Base-by-base conservation (phyloP, 208 protist species). In the Trypanosoma cruzi region DNA sequence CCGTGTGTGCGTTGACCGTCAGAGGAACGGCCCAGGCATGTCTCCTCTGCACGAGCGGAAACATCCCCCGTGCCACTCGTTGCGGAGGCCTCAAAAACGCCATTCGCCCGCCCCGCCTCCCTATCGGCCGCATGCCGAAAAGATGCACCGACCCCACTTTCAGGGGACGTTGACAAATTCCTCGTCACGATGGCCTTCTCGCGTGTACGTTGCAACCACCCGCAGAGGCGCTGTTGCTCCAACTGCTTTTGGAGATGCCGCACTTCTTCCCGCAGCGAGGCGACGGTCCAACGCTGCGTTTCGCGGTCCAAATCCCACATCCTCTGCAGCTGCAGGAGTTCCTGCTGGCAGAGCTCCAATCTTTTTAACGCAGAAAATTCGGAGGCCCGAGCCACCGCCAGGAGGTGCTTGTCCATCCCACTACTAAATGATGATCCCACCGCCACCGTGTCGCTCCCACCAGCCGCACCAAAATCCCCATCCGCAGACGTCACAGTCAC, bases 321-420 rank as follows among this genome's bases (percentile, higher is more conserved):
- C 8, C 11, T 31, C 24, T 68, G 64, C 52, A 68, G 7, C 32
- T 60, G 64, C 37, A 68, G 2, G 18, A 68, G 20, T 37, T 68
- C 64, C 53, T 52, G 64, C 24, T 68, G 64, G n/a, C 50, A 68
- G 36, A 53, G 37, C 14, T 58, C 64, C n/a, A 68, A 37, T 31
- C 10, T 32, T 16, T 57, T 60, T 22, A 58, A 50, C 36, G 54
- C 53, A 28, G 31, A 60, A n/a, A 68, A 34, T 34, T 68, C 64
- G 5, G 64, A 44, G 2, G 52, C 44, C 13, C 64, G 28, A 14
- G 53, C 32, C 18, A 50, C 49, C 4, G 52, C 24, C 14, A 68
- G 7, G 20, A 68, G 64, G 10, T 29, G 22, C 7, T 48, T 32
- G 24, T 16, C 29, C 37, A 42, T 54, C 11, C 20, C 40, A 36